phyloP scores from a whole-genome alignment of 805 yeast genomes.

The Kluyveromyces wickerhamii region DNA sequence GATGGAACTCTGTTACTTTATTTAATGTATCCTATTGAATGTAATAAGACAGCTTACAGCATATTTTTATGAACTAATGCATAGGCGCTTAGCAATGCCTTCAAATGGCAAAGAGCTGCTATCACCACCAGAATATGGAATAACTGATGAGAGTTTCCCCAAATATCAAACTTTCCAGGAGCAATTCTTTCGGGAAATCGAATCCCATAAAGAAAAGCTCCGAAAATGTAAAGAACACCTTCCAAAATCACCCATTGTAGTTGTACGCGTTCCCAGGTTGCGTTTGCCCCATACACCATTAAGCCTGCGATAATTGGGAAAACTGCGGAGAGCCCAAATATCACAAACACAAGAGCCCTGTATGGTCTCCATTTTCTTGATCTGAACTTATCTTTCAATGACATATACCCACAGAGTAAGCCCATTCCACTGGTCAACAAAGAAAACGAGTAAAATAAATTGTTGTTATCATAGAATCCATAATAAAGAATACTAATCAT shows the following conservation, averaged over 20 bases:
- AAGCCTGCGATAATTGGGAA: slow-evolving; percentile 59
- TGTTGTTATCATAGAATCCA: slow-evolving; percentile 40
- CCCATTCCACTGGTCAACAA: slow-evolving; percentile 49
- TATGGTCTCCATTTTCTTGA: slow-evolving; percentile 64
- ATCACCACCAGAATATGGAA: slow-evolving; percentile 71
- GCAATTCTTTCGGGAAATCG: slow-evolving; percentile 66
- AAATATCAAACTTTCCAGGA: slow-evolving; percentile 59
- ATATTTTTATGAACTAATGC: slow-evolving; percentile 35
- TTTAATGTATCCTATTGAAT: too few species aligned
- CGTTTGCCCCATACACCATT: slow-evolving; percentile 39
- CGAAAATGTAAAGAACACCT: slow-evolving; percentile 66
- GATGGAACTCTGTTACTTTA: too few species aligned
- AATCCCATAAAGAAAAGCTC: slow-evolving; percentile 72
- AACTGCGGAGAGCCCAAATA: slow-evolving; percentile 71
- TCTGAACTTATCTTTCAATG: slow-evolving; percentile 61
- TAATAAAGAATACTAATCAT: slow-evolving; percentile 44
- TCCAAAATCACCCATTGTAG: slow-evolving; percentile 58
- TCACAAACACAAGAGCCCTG: slow-evolving; percentile 70
- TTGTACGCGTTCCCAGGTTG: slow-evolving; percentile 44
- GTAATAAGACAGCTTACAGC: too few species aligned
- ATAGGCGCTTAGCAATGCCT: slow-evolving; percentile 52
- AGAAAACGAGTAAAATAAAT: slow-evolving; percentile 33
- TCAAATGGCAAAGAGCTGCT: slow-evolving; percentile 70
- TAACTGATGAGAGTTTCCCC: slow-evolving; percentile 81
- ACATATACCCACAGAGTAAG: slow-evolving; percentile 48